Percentiles rank a stretch among this genome's conserved stretches.
Conservation (phyloP, 139 green algal genomes). For the Microglena sp. region DNA sequence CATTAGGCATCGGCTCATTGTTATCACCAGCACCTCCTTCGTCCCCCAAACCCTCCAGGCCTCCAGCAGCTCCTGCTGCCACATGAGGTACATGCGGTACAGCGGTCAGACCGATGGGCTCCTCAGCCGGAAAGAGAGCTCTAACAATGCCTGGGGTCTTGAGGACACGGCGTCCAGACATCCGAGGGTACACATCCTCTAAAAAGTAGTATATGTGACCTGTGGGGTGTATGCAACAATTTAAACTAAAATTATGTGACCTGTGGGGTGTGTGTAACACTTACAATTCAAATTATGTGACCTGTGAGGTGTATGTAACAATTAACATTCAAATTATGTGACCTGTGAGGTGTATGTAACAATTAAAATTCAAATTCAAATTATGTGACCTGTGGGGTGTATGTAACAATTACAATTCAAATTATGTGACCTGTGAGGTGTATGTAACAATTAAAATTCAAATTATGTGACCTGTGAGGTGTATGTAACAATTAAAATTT, state of each 20-base stretch:
- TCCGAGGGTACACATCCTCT: constrained; percentile 95
- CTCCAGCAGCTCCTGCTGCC: neutral
- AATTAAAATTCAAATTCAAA: too few relatives aligned
- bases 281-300: too few relatives aligned
- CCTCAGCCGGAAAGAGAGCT: constrained; percentile 48
- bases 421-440: too few relatives aligned
- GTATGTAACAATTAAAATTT: too few relatives aligned
- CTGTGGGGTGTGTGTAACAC: neutral
- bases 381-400: too few relatives aligned
- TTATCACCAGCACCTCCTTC: neutral
- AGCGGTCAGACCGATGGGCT: neutral
- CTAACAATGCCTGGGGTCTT: constrained; percentile 66
- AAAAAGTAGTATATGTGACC: constrained; percentile 96
- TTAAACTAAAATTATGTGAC: neutral
- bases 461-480: too few relatives aligned
- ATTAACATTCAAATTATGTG: too few relatives aligned
- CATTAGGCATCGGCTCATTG: too few relatives aligned
- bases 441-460: too few relatives aligned
- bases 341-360: too few relatives aligned
- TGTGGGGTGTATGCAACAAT: constrained; percentile 11
- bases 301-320: too few relatives aligned
- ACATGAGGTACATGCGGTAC: neutral
- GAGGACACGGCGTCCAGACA: constrained; percentile 68
- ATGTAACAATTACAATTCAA: too few relatives aligned
- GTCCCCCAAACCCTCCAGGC: neutral